Evolutionary conservation across 2,329 filamentous ascomycete species (phyloP).

Genomic region (Ceratocystis cacaofunesta): DNA sequence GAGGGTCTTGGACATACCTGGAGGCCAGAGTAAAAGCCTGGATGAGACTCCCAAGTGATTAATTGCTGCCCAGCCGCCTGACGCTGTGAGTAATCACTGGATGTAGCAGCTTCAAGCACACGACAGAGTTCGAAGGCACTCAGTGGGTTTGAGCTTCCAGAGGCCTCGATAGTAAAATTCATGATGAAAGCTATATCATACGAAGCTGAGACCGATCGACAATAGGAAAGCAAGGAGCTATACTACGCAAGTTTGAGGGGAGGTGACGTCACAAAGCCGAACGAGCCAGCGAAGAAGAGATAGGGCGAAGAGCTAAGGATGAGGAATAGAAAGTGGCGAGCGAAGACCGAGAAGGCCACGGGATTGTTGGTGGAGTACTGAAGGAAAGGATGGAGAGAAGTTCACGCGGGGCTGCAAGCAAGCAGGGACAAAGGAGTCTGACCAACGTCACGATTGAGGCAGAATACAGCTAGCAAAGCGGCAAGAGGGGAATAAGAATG

Average conservation of each 20-base stretch:
- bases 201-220: neutral
- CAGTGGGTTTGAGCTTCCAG: conserved; percentile 65
- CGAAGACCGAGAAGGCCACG: neutral
- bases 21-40: conserved; percentile 51
- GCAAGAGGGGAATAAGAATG: too few species aligned
- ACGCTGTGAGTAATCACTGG: conserved; percentile 45
- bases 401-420: neutral
- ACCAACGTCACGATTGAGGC: neutral
- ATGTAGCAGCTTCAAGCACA: conserved; percentile 48
- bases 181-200: conserved; percentile 28
- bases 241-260: neutral
- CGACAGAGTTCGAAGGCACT: conserved; percentile 48
- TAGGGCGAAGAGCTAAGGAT: neutral
- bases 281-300: neutral
- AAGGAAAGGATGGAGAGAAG: too few species aligned
- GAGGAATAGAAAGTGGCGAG: neutral
- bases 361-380: too few species aligned
- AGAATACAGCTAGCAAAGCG: neutral
- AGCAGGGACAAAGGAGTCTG: neutral
- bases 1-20: conserved; percentile 36
- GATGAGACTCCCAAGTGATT: conserved; percentile 52
- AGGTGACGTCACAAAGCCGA: neutral
- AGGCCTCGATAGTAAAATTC: conserved; percentile 61
- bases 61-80: conserved; percentile 58
- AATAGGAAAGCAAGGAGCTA: neutral